Conservation (phyloP, 2,329 filamentous ascomycete genomes). For the Beauveria caledonica region DNA sequence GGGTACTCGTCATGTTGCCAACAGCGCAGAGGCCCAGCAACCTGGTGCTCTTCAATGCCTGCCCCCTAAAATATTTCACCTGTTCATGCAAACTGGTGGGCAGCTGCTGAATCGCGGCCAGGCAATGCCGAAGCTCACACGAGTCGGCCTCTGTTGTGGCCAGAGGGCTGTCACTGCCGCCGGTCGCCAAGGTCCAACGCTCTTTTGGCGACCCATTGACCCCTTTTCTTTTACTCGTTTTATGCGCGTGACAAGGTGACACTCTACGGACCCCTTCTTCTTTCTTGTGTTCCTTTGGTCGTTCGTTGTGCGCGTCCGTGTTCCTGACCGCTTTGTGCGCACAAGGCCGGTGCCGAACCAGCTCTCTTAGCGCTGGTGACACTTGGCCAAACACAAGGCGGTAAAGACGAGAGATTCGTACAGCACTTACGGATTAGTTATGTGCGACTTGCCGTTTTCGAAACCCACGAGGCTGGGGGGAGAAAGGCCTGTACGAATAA, state of each 20-base stretch:
- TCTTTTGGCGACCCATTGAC: neutral
- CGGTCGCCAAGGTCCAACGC: neutral
- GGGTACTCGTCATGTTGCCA: neutral
- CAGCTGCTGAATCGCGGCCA: neutral
- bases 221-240: constrained; percentile 6
- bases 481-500: neutral
- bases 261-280: neutral
- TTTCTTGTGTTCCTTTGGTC: constrained; percentile 1
- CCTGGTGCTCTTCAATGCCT: neutral
- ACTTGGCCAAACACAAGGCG: constrained; percentile 4
- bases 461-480: constrained; percentile 5
- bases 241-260: neutral
- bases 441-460: neutral
- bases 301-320: neutral
- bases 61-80: neutral
- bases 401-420: neutral
- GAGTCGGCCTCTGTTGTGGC: neutral
- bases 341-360: neutral
- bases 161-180: neutral
- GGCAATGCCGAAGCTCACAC: neutral
- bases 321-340: constrained; percentile 2
- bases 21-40: neutral
- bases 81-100: constrained; percentile 6
- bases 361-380: neutral
- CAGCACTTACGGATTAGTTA: no score